Evolutionary conservation across 768 basidiomycete genomes (phyloP).

Genomic region (Rubroboletus pulcherrimus): DNA sequence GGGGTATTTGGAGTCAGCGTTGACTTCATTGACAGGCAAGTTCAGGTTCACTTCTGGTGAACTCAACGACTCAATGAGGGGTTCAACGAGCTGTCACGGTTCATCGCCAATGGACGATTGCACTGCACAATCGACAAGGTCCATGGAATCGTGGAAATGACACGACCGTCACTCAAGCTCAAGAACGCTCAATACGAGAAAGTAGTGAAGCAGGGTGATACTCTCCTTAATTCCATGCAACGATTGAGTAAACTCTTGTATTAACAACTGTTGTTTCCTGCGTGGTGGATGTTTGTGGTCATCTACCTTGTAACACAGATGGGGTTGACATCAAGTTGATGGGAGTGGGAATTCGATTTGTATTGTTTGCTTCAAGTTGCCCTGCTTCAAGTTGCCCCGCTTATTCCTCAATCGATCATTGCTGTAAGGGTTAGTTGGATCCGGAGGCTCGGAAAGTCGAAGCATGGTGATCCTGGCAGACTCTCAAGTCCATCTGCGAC

Average conservation of each 20-base stretch:
- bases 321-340: neutral
- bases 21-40: conserved; percentile 83
- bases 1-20: conserved; percentile 86
- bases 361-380: conserved; percentile 8
- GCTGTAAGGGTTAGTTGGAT: conserved; percentile 5
- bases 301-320: neutral
- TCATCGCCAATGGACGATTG: conserved; percentile 84
- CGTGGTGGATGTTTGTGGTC: neutral
- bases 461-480: neutral
- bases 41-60: conserved; percentile 13
- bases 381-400: too few species aligned
- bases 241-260: conserved; percentile 86
- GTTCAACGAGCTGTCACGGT: conserved; percentile 79
- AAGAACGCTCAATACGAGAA: conserved; percentile 90
- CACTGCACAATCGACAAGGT: conserved; percentile 93
- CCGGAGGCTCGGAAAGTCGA: neutral
- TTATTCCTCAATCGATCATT: conserved; percentile 6
- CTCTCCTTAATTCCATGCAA: conserved; percentile 83
- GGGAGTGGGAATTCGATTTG: conserved; percentile 1
- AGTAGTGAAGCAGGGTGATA: conserved; percentile 90
- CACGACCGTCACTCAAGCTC: conserved; percentile 59
- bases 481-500: conserved; percentile 22
- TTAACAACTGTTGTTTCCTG: conserved; percentile 21
- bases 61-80: neutral
- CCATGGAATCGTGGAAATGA: conserved; percentile 91